Evolutionary conservation across 257 asterid genomes (phyloP).

Genomic region (Scutellaria galericulata): DNA sequence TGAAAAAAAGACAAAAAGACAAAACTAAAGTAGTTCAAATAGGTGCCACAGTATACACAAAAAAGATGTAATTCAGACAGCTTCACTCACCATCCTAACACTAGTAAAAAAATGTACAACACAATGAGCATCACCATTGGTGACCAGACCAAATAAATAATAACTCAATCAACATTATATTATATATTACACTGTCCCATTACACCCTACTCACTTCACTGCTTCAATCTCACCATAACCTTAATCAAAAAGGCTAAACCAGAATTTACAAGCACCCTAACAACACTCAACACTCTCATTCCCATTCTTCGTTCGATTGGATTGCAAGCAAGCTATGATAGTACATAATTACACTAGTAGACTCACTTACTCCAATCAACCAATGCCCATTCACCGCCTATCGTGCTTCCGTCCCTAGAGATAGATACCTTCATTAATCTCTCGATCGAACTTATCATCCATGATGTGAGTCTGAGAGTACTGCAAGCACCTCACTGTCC

Average conservation of each 20-base stretch:
- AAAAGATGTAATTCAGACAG: conserved; percentile 23
- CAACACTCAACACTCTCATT: conserved; percentile 18
- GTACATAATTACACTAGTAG: conserved; percentile 53
- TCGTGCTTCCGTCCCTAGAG: conserved; percentile 24
- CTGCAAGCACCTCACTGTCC: conserved; percentile 70
- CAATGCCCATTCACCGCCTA: conserved; percentile 14
- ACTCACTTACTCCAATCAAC: conserved; percentile 41
- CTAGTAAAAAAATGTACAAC: conserved; percentile 41
- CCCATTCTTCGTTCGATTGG: conserved; percentile 14
- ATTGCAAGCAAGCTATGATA: conserved; percentile 39
- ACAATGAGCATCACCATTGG: conserved; percentile 9
- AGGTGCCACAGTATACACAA: conserved; percentile 18
- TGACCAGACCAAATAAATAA: conserved; percentile 15
- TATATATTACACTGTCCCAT: conserved; percentile 31
- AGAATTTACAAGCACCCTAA: conserved; percentile 27
- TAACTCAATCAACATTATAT: conserved; percentile 31
- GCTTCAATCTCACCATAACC: conserved; percentile 30
- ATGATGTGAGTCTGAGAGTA: conserved; percentile 59
- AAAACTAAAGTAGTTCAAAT: conserved; percentile 32
- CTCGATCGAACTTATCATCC: conserved; percentile 37
- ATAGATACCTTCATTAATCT: not conserved
- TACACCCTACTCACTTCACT: conserved; percentile 1
- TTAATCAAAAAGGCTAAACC: conserved; percentile 12
- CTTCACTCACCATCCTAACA: conserved; percentile 39
- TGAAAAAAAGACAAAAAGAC: not conserved